Percentiles rank a stretch among this genome's conserved stretches.
Conservation (phyloP, 2,329 filamentous ascomycete genomes). For the Westerdykella ornata region DNA sequence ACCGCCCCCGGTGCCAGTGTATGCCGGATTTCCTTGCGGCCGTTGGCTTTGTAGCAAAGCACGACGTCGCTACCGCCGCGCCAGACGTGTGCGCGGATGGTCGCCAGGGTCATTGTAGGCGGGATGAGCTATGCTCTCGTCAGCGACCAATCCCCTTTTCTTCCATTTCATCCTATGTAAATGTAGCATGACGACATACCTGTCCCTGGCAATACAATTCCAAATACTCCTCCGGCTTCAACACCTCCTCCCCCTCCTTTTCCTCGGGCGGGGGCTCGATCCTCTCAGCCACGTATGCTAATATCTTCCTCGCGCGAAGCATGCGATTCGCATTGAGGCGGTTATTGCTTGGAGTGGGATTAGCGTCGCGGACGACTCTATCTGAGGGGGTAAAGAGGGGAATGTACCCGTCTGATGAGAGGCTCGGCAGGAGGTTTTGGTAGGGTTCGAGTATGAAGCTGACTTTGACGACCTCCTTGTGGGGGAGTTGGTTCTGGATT, state of each 20-base stretch:
- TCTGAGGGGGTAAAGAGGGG: slow-evolving; percentile 20
- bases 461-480: slow-evolving; percentile 94
- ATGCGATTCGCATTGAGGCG: slow-evolving; percentile 94
- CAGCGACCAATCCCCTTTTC: slow-evolving; percentile 1
- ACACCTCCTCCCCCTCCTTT: slow-evolving; percentile 48
- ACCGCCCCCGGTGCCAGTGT: slow-evolving; percentile 4
- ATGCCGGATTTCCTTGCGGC: slow-evolving; percentile 57
- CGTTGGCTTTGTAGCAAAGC: slow-evolving; percentile 85
- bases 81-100: slow-evolving; percentile 87
- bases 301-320: slow-evolving; percentile 89
- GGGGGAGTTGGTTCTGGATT: slow-evolving; percentile 64
- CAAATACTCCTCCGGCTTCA: slow-evolving; percentile 85
- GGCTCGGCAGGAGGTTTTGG: slow-evolving; percentile 65
- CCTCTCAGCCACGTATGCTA: slow-evolving; percentile 84
- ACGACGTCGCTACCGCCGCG: slow-evolving; percentile 89
- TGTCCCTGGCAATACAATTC: slow-evolving; percentile 93
- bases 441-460: slow-evolving; percentile 84
- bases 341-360: slow-evolving; percentile 56
- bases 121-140: slow-evolving; percentile 51
- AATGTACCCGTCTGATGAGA: slow-evolving; percentile 63
- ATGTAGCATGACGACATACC: slow-evolving; percentile 47
- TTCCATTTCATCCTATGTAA: background rate
- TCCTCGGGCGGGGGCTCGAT: slow-evolving; percentile 61
- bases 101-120: slow-evolving; percentile 86
- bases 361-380: slow-evolving; percentile 18